Percentiles rank a stretch among this genome's conserved stretches.
Evolutionary conservation across 371 early-diverging fungal species (phyloP).

Genomic region (Rhizopus microsporus): DNA sequence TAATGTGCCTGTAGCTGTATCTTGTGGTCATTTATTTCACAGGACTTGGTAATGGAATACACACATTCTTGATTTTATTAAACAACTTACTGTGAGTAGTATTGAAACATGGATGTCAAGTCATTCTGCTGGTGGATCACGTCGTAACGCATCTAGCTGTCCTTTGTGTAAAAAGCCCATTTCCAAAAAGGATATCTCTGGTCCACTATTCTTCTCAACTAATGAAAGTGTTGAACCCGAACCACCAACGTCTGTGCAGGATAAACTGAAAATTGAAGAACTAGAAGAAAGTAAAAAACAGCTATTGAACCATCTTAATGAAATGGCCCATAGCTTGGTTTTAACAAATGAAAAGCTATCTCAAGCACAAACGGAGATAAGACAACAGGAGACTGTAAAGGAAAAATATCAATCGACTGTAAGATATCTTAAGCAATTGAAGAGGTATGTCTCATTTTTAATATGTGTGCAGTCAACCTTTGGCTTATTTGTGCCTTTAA

Average conservation of each 20-base stretch:
- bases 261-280: background rate
- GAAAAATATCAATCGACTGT: background rate
- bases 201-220: background rate
- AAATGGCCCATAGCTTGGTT: background rate
- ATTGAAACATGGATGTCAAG: background rate
- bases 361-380: background rate
- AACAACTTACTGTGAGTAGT: background rate
- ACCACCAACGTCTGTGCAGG: background rate
- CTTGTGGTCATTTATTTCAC: conserved; percentile 2
- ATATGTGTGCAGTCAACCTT: background rate
- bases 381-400: background rate
- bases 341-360: background rate
- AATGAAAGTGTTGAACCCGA: background rate
- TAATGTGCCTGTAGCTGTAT: background rate
- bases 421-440: background rate
- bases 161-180: background rate
- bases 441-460: background rate
- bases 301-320: background rate
- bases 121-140: background rate
- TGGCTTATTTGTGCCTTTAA: background rate
- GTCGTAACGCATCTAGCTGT: background rate
- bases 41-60: background rate
- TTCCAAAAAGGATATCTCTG: background rate
- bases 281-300: background rate
- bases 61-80: background rate